A percentile compares a stretch with the other conserved stretches of the same genome.
Evolutionary conservation across 306 rosid genomes (phyloP).

Genomic region (Sicyos edulis): DNA sequence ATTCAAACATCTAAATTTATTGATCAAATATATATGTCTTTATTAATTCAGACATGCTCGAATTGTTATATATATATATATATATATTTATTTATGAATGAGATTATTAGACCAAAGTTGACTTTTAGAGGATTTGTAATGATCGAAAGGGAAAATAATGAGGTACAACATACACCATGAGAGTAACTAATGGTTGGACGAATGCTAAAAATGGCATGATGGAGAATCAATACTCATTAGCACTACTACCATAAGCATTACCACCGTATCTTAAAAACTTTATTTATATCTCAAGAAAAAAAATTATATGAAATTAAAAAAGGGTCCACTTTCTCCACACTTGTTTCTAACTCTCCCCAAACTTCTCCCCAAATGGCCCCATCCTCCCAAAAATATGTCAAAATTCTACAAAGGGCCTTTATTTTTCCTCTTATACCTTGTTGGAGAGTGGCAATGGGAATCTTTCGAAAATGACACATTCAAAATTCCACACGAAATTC

Average conservation of each 20-base stretch:
- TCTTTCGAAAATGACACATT: too few species aligned
- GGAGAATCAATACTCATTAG: conserved; percentile 10
- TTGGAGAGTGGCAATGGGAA: too few species aligned
- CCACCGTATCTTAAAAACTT: neutral
- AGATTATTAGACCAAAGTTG: too few species aligned
- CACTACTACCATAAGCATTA: neutral
- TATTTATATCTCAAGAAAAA: neutral
- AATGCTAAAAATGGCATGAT: conserved; percentile 8
- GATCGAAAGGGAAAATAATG: too few species aligned
- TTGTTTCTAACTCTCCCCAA: neutral
- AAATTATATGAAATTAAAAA: neutral
- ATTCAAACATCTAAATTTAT: too few species aligned
- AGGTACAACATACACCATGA: conserved; percentile 4
- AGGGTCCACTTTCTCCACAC: neutral
- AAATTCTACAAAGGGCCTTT: neutral
- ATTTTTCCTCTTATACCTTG: too few species aligned
- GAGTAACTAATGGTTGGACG: conserved; percentile 12
- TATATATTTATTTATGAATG: too few species aligned
- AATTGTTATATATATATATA: too few species aligned
- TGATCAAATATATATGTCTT: too few species aligned
- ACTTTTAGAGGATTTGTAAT: too few species aligned
- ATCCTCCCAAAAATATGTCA: neutral
- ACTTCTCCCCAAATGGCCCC: conserved; percentile 6
- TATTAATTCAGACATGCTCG: too few species aligned
- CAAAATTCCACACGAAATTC: too few species aligned